These are phyloP conservation scores for Eremothecium gossypii DNA, from an alignment of 1,139 yeast genomes.

Conservation along the genomic window DNA sequence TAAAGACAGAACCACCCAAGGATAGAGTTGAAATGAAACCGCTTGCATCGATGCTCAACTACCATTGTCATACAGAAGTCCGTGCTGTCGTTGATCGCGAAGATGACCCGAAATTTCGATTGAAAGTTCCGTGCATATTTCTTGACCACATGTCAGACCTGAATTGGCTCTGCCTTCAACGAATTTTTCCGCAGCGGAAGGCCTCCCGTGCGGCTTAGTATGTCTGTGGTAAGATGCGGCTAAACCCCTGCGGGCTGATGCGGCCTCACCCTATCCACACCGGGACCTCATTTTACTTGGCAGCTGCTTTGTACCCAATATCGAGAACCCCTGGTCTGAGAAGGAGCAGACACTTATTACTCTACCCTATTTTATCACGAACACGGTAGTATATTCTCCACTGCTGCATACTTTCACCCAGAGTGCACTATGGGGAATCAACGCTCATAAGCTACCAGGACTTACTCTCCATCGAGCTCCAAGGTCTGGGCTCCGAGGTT, in stretches of 20 bases:
- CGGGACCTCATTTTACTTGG: slow-evolving; percentile 38
- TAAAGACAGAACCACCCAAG: slow-evolving; percentile 11
- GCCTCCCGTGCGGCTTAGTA: slow-evolving; percentile 40
- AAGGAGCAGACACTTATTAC: slow-evolving; percentile 65
- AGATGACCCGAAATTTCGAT: slow-evolving; percentile 42
- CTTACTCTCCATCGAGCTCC: slow-evolving; percentile 43
- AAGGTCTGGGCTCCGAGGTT: slow-evolving; percentile 53
- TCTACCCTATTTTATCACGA: slow-evolving; percentile 35
- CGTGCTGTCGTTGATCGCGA: slow-evolving; percentile 46
- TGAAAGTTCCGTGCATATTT: slow-evolving; percentile 49
- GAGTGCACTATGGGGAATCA: slow-evolving; percentile 35
- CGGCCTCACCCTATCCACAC: slow-evolving; percentile 38
- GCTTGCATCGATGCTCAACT: slow-evolving; percentile 41
- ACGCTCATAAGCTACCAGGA: slow-evolving; percentile 44
- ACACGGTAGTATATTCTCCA: slow-evolving; percentile 37
- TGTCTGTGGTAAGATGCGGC: slow-evolving; percentile 48
- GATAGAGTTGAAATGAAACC: slow-evolving; percentile 31
- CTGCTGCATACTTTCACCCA: slow-evolving; percentile 39
- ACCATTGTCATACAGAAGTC: slow-evolving; percentile 52
- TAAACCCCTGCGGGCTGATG: slow-evolving; percentile 47
- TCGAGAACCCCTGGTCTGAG: slow-evolving; percentile 53
- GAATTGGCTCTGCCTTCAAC: slow-evolving; percentile 47
- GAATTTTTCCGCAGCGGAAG: slow-evolving; percentile 50
- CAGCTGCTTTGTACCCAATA: slow-evolving; percentile 35
- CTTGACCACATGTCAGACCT: slow-evolving; percentile 47